A percentile compares a stretch with the other conserved stretches of the same genome.
Evolutionary conservation across 2,329 filamentous ascomycete species (phyloP).

Genomic region (Meredithiella fracta): DNA sequence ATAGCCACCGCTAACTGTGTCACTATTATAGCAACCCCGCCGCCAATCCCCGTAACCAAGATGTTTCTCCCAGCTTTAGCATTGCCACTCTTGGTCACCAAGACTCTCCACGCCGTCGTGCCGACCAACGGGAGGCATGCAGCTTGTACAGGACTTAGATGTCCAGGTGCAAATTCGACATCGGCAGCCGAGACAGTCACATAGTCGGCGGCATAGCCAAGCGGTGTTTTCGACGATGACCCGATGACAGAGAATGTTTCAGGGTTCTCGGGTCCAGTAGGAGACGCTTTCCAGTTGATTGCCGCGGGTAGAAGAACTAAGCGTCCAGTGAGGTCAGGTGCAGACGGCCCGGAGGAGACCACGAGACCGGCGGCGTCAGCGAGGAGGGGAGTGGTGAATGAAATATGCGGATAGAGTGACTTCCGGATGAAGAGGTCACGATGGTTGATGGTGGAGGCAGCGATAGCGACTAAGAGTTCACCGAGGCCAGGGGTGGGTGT

Average conservation of each 20-base stretch:
- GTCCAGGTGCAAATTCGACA: slow-evolving; percentile 57
- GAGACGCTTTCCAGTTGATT: slow-evolving; percentile 56
- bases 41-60: slow-evolving; percentile 79
- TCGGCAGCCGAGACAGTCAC: slow-evolving; percentile 53
- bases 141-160: slow-evolving; percentile 57
- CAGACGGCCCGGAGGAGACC: slow-evolving; percentile 38
- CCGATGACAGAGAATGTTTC: slow-evolving; percentile 48
- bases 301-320: slow-evolving; percentile 65
- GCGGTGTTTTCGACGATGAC: slow-evolving; percentile 40
- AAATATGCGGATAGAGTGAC: slow-evolving; percentile 73
- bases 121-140: slow-evolving; percentile 76
- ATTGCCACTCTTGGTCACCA: slow-evolving; percentile 60
- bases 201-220: slow-evolving; percentile 62
- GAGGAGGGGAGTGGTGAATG: slow-evolving; percentile 62
- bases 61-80: slow-evolving; percentile 53
- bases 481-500: slow-evolving; percentile 45
- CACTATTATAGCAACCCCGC: slow-evolving; percentile 72
- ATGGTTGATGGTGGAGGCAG: slow-evolving; percentile 78
- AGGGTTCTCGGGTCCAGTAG: slow-evolving; percentile 56
- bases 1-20: slow-evolving; percentile 62
- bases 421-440: slow-evolving; percentile 89
- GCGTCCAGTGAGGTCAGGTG: slow-evolving; percentile 35
- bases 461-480: slow-evolving; percentile 60
- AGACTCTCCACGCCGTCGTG: slow-evolving; percentile 72
- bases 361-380: slow-evolving; percentile 72